Evolutionary conservation across 2,329 filamentous ascomycete species (phyloP), one percentile per base, ranked within the genome.

Genomic region (Hypoxylon sp.): DNA sequence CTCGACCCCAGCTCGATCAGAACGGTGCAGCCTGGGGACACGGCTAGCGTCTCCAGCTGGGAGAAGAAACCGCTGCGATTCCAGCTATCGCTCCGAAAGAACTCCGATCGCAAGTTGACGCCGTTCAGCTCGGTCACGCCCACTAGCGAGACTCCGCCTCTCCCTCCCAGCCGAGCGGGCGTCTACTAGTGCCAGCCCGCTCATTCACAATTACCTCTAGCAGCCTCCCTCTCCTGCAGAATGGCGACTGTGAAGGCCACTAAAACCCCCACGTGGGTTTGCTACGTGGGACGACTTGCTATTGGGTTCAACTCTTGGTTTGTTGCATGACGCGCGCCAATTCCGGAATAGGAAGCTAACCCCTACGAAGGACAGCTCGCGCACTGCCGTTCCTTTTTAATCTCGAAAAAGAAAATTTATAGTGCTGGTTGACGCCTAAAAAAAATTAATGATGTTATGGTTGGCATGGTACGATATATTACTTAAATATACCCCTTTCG

Each of bases 11-110:
- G 62, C 40, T 74, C 77, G 46, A 64, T 79, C 53, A 66, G 71
- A 66, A 73, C 73, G 2, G 53, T 73, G 6, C 67, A 74, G n/a
- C 68, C 73, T 1, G 73, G 70, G n/a, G 75, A 77, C 48, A 58
- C 64, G 6, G 73, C 61, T 30, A 79, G 76, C 51, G 68, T 77
- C 40, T 71, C 69, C 30, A 78, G 77, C 55, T 71, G 69, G 68
- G 77, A 79, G 64, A 78, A 76, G 69, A 78, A 76, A 25, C 68
- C 73, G n/a, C 67, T 74, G 2, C 72, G 74, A 25, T 77, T 77
- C 61, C 73, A 74, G 37, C 71, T 77, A 48, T 77, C 75, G 1
- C 66, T 77, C 20, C 74, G 74, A 30, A 73, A 73, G 51, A 74
- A 68, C 55, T 66, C 74, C 1, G 72, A 74, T 25, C 69, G 71